Conservation (phyloP, 768 basidiomycete genomes). For the Mycena leptocephala region DNA sequence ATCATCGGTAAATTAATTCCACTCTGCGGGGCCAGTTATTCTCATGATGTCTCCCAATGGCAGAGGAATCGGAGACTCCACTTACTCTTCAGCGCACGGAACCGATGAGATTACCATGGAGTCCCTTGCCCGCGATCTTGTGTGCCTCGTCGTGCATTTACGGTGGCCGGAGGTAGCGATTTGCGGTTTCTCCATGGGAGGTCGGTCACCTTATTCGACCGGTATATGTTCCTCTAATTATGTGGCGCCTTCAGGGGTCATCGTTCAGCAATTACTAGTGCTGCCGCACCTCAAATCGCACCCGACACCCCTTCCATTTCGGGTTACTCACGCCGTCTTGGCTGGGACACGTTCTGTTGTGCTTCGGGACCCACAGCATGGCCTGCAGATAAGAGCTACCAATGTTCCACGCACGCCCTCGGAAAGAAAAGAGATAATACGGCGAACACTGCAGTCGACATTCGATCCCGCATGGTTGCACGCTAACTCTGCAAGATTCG, state of each 20-base stretch:
- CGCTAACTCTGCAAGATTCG: constrained; percentile 11
- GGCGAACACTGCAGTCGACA: constrained; percentile 21
- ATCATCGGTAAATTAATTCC: constrained; percentile 1
- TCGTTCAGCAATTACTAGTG: constrained; percentile 44
- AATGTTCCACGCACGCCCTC: constrained; percentile 22
- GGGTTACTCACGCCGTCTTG: constrained; percentile 43
- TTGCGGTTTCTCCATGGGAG: constrained; percentile 50
- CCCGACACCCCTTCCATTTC: constrained; percentile 40
- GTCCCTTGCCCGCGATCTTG: constrained; percentile 45
- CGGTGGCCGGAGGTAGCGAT: constrained; percentile 44
- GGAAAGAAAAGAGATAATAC: constrained; percentile 8
- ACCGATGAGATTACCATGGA: constrained; percentile 47
- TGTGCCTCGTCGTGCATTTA: constrained; percentile 40
- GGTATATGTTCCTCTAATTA: neutral
- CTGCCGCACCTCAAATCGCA: constrained; percentile 40
- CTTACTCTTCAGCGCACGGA: constrained; percentile 23
- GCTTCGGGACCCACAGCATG: constrained; percentile 9
- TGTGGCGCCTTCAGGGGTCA: constrained; percentile 32
- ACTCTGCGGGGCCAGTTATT: constrained; percentile 27
- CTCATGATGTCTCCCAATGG: neutral
- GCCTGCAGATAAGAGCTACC: constrained; percentile 22
- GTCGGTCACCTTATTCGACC: constrained; percentile 25
- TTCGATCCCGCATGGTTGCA: constrained; percentile 26
- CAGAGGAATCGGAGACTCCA: constrained; percentile 50
- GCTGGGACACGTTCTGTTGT: constrained; percentile 35